Percentiles rank a stretch among this genome's conserved stretches.
Conservation (phyloP, 768 basidiomycete species). For the Hydnomerulius pinastri region DNA sequence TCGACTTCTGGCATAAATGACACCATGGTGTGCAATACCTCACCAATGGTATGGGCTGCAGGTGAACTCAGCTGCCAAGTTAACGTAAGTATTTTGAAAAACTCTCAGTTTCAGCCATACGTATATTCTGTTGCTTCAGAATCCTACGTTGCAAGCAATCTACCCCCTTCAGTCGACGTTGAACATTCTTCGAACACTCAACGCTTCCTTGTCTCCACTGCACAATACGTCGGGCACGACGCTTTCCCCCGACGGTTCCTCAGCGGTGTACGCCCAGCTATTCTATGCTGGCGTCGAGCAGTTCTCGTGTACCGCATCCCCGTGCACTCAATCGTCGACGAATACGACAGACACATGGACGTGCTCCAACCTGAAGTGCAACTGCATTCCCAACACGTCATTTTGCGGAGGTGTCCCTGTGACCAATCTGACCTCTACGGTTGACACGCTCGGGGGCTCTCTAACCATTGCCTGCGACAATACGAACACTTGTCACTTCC, state of each 20-base stretch:
- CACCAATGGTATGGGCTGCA: conserved; percentile 71
- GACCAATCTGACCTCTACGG: conserved; percentile 56
- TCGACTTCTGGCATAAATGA: conserved; percentile 47
- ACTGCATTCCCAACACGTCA: conserved; percentile 63
- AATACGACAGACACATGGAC: conserved; percentile 54
- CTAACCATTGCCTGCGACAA: conserved; percentile 70
- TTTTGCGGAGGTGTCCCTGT: conserved; percentile 68
- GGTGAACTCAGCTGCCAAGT: conserved; percentile 87
- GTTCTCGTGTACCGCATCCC: conserved; percentile 78
- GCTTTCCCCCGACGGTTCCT: conserved; percentile 51
- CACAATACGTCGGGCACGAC: conserved; percentile 27
- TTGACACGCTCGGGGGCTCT: conserved; percentile 65
- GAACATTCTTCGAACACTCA: conserved; percentile 76
- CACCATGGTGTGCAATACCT: conserved; percentile 73
- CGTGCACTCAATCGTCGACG: conserved; percentile 63
- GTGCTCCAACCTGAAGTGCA: conserved; percentile 75
- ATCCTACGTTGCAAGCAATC: conserved; percentile 78
- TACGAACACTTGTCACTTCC: conserved; percentile 70
- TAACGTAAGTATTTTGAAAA: conserved; percentile 50
- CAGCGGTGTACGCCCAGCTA: conserved; percentile 65
- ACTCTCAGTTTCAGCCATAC: not conserved
- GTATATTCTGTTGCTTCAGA: conserved; percentile 44
- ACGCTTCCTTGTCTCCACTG: conserved; percentile 68
- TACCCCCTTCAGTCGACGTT: conserved; percentile 73
- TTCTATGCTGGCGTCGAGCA: conserved; percentile 85